Conservation (phyloP, 805 yeast genomes). For the Debaryomyces castellii region DNA sequence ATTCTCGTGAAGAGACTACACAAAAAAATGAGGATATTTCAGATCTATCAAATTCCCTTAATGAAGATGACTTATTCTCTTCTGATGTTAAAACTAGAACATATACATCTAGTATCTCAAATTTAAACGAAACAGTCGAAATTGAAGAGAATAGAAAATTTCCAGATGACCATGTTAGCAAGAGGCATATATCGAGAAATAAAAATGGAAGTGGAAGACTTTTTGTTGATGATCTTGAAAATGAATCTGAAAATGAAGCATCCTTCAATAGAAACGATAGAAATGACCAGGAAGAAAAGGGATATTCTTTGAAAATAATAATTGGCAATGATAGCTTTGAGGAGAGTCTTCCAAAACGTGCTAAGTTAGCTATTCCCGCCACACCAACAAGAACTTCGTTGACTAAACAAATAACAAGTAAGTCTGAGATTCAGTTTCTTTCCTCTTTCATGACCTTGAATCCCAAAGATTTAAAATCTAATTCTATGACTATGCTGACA, state of each 20-base stretch:
- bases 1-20: too few relatives aligned
- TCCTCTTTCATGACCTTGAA: conserved; percentile 1
- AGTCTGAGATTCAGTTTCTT: conserved; percentile 1
- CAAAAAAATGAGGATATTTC: neutral
- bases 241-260: neutral
- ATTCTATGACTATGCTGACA: neutral
- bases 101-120: neutral
- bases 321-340: conserved; percentile 2
- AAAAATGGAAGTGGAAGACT: neutral
- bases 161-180: neutral
- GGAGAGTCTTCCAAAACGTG: conserved; percentile 6
- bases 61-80: neutral
- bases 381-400: neutral
- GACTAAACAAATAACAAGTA: neutral
- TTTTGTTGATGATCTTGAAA: neutral
- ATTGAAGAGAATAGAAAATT: too few relatives aligned
- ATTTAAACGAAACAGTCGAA: neutral
- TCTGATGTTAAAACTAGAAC: neutral
- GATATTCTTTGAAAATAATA: neutral
- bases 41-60: too few relatives aligned
- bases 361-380: neutral
- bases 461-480: neutral
- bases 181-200: neutral
- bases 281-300: neutral
- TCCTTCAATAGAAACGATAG: neutral